A percentile compares a stretch with the other conserved stretches of the same genome.
These are phyloP conservation scores for Codiaeum variegatum DNA, from an alignment of 441 rosid species.

Conservation along the genomic window DNA sequence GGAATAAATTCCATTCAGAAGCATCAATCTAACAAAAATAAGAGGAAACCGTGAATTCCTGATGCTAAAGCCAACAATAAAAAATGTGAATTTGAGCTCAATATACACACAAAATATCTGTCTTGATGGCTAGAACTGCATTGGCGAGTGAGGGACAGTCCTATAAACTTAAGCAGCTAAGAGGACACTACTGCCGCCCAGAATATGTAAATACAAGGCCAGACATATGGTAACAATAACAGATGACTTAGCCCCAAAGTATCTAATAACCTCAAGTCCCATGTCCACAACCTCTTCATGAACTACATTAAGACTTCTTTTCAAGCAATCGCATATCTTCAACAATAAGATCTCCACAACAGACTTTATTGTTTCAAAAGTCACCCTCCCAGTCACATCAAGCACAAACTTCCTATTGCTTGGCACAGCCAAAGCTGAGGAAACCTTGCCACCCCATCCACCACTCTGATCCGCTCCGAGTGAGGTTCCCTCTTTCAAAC, in stretches of 20 bases:
- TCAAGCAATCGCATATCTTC: conserved; percentile 57
- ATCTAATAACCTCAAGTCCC: conserved; percentile 62
- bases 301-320: conserved; percentile 37
- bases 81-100: conserved; percentile 6
- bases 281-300: conserved; percentile 53
- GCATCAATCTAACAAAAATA: background rate
- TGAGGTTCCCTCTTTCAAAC: conserved; percentile 23
- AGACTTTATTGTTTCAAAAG: conserved; percentile 65
- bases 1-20: no score
- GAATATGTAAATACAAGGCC: conserved; percentile 70
- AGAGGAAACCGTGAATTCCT: conserved; percentile 8
- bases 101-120: conserved; percentile 20
- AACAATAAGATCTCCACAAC: conserved; percentile 49
- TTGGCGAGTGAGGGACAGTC: no score
- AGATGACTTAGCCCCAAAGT: conserved; percentile 63
- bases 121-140: conserved; percentile 9
- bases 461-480: conserved; percentile 15
- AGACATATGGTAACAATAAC: conserved; percentile 68
- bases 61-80: conserved; percentile 8
- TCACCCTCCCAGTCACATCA: conserved; percentile 60
- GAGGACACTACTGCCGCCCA: conserved; percentile 39
- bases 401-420: conserved; percentile 59
- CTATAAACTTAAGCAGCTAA: conserved; percentile 40
- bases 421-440: conserved; percentile 58
- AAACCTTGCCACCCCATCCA: conserved; percentile 49